Conservation (phyloP, 768 basidiomycete species). For the Lentinula boryana region DNA sequence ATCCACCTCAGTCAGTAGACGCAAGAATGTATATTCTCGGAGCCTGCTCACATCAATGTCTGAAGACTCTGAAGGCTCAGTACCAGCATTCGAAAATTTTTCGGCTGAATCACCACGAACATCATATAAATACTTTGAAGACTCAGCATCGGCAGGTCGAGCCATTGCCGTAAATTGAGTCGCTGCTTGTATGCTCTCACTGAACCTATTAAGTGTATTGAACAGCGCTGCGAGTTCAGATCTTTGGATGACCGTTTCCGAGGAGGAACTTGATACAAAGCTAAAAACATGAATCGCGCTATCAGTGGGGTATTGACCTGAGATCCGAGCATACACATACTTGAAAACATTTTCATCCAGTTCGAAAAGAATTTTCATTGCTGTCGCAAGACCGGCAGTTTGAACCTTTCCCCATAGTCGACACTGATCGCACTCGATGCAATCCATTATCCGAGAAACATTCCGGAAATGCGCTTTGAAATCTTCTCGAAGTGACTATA, state of each 20-base stretch:
- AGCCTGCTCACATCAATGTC: slow-evolving; percentile 34
- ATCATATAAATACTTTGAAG: background rate
- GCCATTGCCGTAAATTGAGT: slow-evolving; percentile 53
- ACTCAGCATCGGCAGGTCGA: background rate
- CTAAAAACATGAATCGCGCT: slow-evolving; percentile 27
- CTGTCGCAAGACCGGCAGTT: slow-evolving; percentile 92
- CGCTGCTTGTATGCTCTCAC: slow-evolving; percentile 82
- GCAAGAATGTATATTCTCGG: slow-evolving; percentile 34
- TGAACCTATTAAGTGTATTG: slow-evolving; percentile 89
- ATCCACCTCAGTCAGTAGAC: background rate
- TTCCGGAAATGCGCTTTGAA: slow-evolving; percentile 98
- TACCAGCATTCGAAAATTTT: background rate
- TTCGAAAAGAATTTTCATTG: slow-evolving; percentile 93
- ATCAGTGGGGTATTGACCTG: background rate
- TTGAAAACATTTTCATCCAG: slow-evolving; percentile 84
- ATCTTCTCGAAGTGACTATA: slow-evolving; percentile 82
- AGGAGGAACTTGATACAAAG: slow-evolving; percentile 61
- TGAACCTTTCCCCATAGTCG: slow-evolving; percentile 97
- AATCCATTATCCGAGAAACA: slow-evolving; percentile 96
- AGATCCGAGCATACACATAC: slow-evolving; percentile 31
- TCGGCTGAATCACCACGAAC: background rate
- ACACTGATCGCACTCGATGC: slow-evolving; percentile 99
- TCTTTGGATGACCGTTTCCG: slow-evolving; percentile 45
- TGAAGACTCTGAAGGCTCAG: background rate
- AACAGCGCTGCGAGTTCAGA: slow-evolving; percentile 94